phyloP scores from a whole-genome alignment of 1,284 basidiomycete genomes.

The Meira miltonrushii region DNA sequence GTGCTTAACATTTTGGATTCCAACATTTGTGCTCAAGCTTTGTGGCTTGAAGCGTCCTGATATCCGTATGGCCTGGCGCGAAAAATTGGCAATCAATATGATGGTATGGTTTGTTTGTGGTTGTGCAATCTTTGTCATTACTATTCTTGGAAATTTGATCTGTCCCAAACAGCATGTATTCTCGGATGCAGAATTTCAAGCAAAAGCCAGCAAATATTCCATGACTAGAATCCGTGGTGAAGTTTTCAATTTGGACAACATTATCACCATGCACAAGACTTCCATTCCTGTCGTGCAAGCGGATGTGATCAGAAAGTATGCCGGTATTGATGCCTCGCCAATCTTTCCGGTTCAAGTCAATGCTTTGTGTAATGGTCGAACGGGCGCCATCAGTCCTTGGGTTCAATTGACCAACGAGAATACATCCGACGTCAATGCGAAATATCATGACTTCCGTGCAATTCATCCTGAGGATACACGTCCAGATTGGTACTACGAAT shows the following conservation, averaged over 20 bases:
- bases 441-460: constrained; percentile 89
- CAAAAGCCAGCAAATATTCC: constrained; percentile 68
- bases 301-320: constrained; percentile 75
- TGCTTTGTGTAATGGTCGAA: constrained; percentile 82
- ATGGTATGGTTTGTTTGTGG: constrained; percentile 92
- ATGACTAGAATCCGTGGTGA: constrained; percentile 83
- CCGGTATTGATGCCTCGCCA: constrained; percentile 68
- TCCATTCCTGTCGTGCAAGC: constrained; percentile 69
- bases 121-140: constrained; percentile 86
- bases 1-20: constrained; percentile 88
- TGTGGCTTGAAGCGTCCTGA: constrained; percentile 88
- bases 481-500: constrained; percentile 96
- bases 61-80: constrained; percentile 91
- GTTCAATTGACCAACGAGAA: constrained; percentile 75
- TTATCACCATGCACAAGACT: constrained; percentile 58
- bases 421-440: constrained; percentile 65
- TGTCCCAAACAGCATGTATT: constrained; percentile 92
- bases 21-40: constrained; percentile 66
- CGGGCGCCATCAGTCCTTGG: constrained; percentile 75
- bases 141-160: constrained; percentile 77
- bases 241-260: constrained; percentile 69
- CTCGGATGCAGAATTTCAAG: constrained; percentile 68
- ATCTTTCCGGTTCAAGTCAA: constrained; percentile 96
- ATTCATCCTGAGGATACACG: constrained; percentile 71
- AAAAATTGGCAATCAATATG: constrained; percentile 85